Evolutionary conservation across 768 basidiomycete genomes (phyloP), one percentile per base, ranked within the genome.

Genomic region (Tylopilus plumbeoviolaceoides): DNA sequence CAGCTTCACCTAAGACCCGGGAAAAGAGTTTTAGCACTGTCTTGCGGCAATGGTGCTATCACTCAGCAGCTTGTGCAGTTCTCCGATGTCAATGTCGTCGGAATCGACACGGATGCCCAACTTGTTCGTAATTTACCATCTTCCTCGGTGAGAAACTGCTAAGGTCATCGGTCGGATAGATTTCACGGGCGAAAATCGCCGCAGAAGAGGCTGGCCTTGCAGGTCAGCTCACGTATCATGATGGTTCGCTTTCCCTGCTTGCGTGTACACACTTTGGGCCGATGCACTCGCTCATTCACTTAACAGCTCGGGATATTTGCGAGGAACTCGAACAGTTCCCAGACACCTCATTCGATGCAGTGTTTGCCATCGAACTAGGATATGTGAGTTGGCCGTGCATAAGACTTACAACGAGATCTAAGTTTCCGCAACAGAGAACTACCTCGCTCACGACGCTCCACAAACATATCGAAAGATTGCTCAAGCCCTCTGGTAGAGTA

Each of bases 321-420:
- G 35, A 55, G 35, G 49, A 44, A n/a, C 54, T 55, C 38, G 38
- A 17, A 31, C 27, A 15, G 20, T n/a, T 55, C 17, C 44, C 50
- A 15, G 50, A 51, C 20, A 21, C 48, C 17, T 51, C 50, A 18
- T 55, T 54, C 17, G 53, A 54, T 46, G 53, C 49, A 5, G 53
- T 54, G 1, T 54, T 51, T 35, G 49, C 49, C 2, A 51, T 54
- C 18, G 53, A 54, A 41, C 53, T 41, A 12, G 53, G 49, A 54
- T 51, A 51, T 35, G 53, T 51, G 23, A 46, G 49, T 25, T 10
- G 7, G 7, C 25, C n/a, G 15, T 8, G 9, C 18, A 20, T n/a
- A 18, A 10, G 20, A 15, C 3, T 33, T 12, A 2, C n/a, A 18
- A 33, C 25, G 18, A 14, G 44, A 10, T 8, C 14, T 48, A 27